These are phyloP conservation scores for Fusarium sp. DNA, from an alignment of 2,329 filamentous ascomycete genomes.

Conservation along the genomic window DNA sequence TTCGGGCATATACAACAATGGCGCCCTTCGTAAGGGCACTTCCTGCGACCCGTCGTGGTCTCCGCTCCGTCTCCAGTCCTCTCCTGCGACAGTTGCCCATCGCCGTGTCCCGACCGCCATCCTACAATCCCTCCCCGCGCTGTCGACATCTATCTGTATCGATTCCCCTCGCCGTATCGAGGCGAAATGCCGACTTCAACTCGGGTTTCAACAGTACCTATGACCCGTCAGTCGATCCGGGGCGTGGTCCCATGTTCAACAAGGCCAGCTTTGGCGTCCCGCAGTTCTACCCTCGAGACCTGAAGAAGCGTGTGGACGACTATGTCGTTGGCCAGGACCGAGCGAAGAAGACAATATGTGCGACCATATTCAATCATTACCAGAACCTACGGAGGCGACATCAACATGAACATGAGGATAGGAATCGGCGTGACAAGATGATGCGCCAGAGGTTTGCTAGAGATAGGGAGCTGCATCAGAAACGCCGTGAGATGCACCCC, in stretches of 20 bases:
- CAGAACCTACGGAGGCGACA: slow-evolving; percentile 84
- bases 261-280: slow-evolving; percentile 70
- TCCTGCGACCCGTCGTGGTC: slow-evolving; percentile 26
- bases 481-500: slow-evolving; percentile 73
- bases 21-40: slow-evolving; percentile 42
- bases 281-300: slow-evolving; percentile 72
- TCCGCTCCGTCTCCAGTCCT: slow-evolving; percentile 22
- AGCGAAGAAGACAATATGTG: slow-evolving; percentile 92
- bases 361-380: slow-evolving; percentile 97
- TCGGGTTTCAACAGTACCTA: slow-evolving; percentile 71
- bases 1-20: slow-evolving; percentile 36
- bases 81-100: slow-evolving; percentile 7
- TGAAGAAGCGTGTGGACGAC: slow-evolving; percentile 93
- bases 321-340: slow-evolving; percentile 97
- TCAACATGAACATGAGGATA: slow-evolving; percentile 78
- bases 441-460: slow-evolving; percentile 77
- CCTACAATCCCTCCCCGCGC: slow-evolving; percentile 6
- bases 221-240: slow-evolving; percentile 65
- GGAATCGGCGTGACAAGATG: slow-evolving; percentile 70
- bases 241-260: slow-evolving; percentile 70
- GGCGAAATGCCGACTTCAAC: slow-evolving; percentile 63
- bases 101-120: slow-evolving; percentile 6
- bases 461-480: slow-evolving; percentile 71
- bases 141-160: slow-evolving; percentile 44
- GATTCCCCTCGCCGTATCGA: slow-evolving; percentile 44